phyloP scores from a whole-genome alignment of 345 rosid species.

The Populus deltoides region DNA sequence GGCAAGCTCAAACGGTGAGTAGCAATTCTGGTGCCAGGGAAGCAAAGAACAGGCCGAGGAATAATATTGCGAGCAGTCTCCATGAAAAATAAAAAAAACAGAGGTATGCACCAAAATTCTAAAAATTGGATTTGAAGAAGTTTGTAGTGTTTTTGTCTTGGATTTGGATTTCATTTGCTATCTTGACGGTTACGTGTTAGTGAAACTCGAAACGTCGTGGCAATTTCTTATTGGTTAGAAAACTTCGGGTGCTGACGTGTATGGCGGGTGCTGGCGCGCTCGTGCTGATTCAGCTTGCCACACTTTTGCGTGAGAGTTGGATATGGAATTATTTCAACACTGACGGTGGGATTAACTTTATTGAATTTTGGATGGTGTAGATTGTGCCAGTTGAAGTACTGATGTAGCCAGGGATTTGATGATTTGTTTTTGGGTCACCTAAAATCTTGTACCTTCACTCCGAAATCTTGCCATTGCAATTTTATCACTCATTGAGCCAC shows the following conservation, averaged over 20 bases:
- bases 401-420: background rate
- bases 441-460: no score
- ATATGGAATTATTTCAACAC: background rate
- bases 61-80: constrained; percentile 3
- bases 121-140: no score
- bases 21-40: background rate
- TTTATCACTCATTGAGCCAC: no score
- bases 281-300: background rate
- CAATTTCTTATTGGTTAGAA: background rate
- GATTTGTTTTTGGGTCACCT: no score
- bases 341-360: background rate
- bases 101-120: background rate
- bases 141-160: background rate
- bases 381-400: background rate
- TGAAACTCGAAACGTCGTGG: background rate
- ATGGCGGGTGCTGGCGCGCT: background rate
- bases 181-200: no score
- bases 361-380: background rate
- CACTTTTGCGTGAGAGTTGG: background rate
- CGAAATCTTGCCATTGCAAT: no score
- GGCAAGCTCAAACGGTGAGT: background rate
- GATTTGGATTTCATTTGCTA: background rate
- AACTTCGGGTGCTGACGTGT: constrained; percentile 5
- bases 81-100: background rate
- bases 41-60: background rate